Conservation (phyloP, 306 rosid genomes). For the Malus sylvestris region DNA sequence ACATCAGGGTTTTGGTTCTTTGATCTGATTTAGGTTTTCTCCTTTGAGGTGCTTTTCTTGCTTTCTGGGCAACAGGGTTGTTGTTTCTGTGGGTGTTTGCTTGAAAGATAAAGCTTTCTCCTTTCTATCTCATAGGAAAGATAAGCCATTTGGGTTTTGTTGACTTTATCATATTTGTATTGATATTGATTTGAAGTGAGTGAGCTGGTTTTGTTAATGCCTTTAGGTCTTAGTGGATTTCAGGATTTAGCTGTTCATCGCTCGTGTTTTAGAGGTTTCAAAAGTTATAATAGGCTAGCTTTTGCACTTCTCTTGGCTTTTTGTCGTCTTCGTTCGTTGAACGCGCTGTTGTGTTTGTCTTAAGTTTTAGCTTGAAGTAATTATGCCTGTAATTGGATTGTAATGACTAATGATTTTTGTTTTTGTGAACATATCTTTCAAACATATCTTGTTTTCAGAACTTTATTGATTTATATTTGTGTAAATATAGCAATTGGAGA, state of each 20-base stretch:
- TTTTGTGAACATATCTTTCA: neutral
- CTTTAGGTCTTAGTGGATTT: neutral
- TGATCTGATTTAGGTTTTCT: constrained; percentile 14
- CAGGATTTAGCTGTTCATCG: neutral
- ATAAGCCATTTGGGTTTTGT: neutral
- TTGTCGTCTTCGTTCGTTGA: neutral
- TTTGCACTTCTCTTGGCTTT: neutral
- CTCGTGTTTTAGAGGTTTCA: neutral
- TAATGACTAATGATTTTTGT: neutral
- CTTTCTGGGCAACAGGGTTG: neutral
- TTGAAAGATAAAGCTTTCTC: neutral
- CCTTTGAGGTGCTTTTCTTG: constrained; percentile 15
- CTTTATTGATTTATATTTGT: neutral
- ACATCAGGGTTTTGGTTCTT: constrained; percentile 33
- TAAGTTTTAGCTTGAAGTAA: neutral
- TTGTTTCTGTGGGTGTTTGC: neutral
- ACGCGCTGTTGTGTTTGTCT: neutral
- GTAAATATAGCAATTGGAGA: neutral
- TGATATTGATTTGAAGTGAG: constrained; percentile 1
- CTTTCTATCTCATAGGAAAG: neutral
- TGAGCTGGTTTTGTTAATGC: constrained; percentile 11
- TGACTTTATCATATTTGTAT: neutral
- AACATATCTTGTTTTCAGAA: neutral
- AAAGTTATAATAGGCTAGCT: neutral
- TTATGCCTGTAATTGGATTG: neutral